Base-by-base conservation (phyloP, 768 basidiomycete species). In the Pleurotus pulmonarius region DNA sequence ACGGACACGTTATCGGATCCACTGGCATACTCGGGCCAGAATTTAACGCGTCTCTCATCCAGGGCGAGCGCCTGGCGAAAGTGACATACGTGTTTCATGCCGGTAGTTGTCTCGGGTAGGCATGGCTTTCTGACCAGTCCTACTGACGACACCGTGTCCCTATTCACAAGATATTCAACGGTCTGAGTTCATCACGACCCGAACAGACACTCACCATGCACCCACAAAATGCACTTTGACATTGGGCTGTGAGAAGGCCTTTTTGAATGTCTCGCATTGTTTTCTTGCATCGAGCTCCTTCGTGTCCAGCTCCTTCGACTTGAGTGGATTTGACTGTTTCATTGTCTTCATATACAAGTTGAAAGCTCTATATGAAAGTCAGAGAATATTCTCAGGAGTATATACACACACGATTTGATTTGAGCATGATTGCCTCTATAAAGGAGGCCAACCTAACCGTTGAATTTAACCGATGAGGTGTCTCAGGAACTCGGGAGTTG, bases 81-180 rank as follows among this genome's bases (percentile, higher is more conserved):
- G 46, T 66, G 67, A 44, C 74, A 75, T 5, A 79, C 65, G 52
- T 77, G 70, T 37, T 58, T 58, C 62, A 63, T 63, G 34, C 44
- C 45, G 0, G 59, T 56, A 44, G 58, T 66, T 9, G 72, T 73
- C 24, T 56, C 58, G 4, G 77, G 74, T 4, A 76, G 53, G 16
- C 58, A 64, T 9, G 57, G 66, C 12, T 56, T 60, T 46, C 75
- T 61, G 3, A 67, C 34, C 3, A 77, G 9, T 3, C 78, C 75
- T 39, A 80, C 68, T 0, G 78, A 76, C 2, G 78, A 79, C 4
- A 79, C 78, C 1, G 76, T 77, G 26, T 79, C 78, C 77, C 77
- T 79, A 46, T 26, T 3, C 25, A 26, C 25, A 26, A 26, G 3
- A 26, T 3, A 3, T 26, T 6, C 3, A 26, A 26, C 25, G 6